Percentiles rank a stretch among this genome's conserved stretches.
These are phyloP conservation scores for Pseudocercospora fijiensis DNA, from an alignment of 2,329 filamentous ascomycete species.

Conservation along the genomic window DNA sequence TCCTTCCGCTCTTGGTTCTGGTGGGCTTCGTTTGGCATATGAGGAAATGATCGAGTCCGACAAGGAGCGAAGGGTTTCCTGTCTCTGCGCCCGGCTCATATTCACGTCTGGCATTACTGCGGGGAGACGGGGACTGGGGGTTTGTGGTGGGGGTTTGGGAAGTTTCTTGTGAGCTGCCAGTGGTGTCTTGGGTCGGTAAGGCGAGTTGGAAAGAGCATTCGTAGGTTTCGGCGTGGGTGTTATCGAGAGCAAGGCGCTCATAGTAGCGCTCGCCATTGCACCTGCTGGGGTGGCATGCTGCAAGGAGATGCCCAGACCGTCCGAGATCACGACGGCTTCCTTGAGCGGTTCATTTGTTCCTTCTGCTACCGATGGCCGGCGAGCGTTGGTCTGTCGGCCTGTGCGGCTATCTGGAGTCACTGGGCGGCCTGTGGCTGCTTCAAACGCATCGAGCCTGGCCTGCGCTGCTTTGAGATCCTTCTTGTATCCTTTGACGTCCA, in stretches of 20 bases:
- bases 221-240: neutral
- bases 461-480: constrained; percentile 37
- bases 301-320: constrained; percentile 25
- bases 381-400: neutral
- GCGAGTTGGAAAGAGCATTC: constrained; percentile 5
- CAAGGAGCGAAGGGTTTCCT: constrained; percentile 34
- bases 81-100: constrained; percentile 15
- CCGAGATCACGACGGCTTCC: neutral
- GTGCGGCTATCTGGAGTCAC: constrained; percentile 17
- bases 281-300: neutral
- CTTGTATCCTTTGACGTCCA: constrained; percentile 50
- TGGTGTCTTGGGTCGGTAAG: constrained; percentile 19
- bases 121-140: constrained; percentile 12
- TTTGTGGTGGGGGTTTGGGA: constrained; percentile 27
- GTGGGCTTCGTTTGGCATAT: constrained; percentile 30
- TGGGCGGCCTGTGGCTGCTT: constrained; percentile 19
- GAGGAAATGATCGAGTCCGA: constrained; percentile 38
- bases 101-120: constrained; percentile 10
- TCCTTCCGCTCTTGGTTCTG: constrained; percentile 2
- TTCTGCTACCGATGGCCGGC: neutral
- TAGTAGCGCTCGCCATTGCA: neutral
- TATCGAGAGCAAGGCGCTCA: constrained; percentile 1
- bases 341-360: neutral
- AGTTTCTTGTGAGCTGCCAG: constrained; percentile 29
- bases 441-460: constrained; percentile 33